phyloP scores from a whole-genome alignment of 176 grass and related monocot species.

The barley (Hordeum vulgare) region DNA sequence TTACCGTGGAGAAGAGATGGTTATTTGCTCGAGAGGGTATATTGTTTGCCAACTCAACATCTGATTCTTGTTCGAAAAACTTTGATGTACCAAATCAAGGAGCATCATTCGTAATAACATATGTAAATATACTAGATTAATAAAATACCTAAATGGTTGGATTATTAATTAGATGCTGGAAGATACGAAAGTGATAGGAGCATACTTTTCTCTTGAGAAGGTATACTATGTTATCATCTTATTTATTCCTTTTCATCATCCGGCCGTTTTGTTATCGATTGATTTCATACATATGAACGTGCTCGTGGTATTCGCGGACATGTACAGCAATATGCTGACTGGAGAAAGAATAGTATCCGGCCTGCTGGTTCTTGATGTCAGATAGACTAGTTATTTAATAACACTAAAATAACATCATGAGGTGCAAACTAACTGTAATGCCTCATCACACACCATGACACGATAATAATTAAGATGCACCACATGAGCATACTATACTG shows the following conservation, averaged over 20 bases:
- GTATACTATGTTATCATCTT: not conserved
- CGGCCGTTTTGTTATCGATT: not conserved
- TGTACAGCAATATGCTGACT: not conserved
- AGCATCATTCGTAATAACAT: not conserved
- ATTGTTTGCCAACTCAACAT: not conserved
- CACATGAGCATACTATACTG: not conserved
- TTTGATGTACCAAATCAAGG: not conserved
- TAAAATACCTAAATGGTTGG: not conserved
- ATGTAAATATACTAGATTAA: not conserved
- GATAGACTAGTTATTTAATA: not conserved
- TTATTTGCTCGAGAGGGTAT: not conserved
- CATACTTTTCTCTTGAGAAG: not conserved
- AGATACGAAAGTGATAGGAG: not conserved
- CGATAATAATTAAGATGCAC: not conserved
- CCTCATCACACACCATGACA: not conserved
- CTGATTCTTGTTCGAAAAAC: not conserved
- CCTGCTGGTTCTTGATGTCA: constrained; percentile 17
- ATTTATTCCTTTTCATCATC: not conserved
- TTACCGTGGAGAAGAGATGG: not conserved
- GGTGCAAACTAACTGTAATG: not conserved
- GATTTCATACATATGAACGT: constrained; percentile 15
- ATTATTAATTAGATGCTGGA: not conserved
- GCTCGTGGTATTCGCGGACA: constrained; percentile 9
- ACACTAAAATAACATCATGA: not conserved
- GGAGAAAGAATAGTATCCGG: constrained; percentile 17